Percentiles rank a stretch among this genome's conserved stretches.
Conservation (phyloP, 352 stramenopile species). For the Globisporangium solare region DNA sequence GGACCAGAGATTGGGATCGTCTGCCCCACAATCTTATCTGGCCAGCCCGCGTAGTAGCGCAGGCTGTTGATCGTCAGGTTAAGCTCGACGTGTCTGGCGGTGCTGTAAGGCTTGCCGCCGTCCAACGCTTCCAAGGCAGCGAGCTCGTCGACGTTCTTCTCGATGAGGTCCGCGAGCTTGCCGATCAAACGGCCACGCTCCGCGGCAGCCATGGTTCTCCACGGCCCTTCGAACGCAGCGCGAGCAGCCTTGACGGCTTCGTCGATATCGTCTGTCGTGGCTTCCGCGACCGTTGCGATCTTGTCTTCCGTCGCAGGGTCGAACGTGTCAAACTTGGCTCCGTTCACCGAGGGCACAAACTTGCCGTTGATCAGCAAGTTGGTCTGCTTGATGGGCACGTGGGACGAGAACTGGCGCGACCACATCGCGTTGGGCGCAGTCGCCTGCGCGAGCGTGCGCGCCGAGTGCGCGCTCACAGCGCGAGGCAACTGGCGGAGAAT, state of each 20-base stretch:
- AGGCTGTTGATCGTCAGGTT: constrained; percentile 78
- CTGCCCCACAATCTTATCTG: constrained; percentile 73
- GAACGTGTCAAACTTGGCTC: constrained; percentile 73
- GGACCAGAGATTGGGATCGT: constrained; percentile 49
- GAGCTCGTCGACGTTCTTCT: constrained; percentile 57
- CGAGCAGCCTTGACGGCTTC: constrained; percentile 36
- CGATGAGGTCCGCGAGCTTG: constrained; percentile 41
- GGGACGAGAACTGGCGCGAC: constrained; percentile 31
- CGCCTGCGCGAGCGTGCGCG: constrained; percentile 13
- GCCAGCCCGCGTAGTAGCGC: constrained; percentile 92
- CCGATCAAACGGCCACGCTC: constrained; percentile 35
- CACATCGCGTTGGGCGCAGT: constrained; percentile 17
- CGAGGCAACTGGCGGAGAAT: constrained; percentile 40
- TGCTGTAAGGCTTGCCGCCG: constrained; percentile 89
- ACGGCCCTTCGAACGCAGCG: constrained; percentile 51
- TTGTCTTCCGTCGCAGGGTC: constrained; percentile 83
- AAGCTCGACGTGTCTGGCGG: constrained; percentile 79
- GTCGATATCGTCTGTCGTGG: constrained; percentile 60
- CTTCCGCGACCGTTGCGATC: constrained; percentile 64
- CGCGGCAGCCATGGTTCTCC: constrained; percentile 45
- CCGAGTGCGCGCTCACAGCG: constrained; percentile 13
- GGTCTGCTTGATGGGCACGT: constrained; percentile 51
- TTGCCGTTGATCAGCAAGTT: constrained; percentile 22
- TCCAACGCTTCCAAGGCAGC: constrained; percentile 89
- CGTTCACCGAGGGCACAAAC: constrained; percentile 65